Evolutionary conservation across 1,284 basidiomycete genomes (phyloP), one percentile per base, ranked within the genome.

Genomic region (Ustilago hordei): DNA sequence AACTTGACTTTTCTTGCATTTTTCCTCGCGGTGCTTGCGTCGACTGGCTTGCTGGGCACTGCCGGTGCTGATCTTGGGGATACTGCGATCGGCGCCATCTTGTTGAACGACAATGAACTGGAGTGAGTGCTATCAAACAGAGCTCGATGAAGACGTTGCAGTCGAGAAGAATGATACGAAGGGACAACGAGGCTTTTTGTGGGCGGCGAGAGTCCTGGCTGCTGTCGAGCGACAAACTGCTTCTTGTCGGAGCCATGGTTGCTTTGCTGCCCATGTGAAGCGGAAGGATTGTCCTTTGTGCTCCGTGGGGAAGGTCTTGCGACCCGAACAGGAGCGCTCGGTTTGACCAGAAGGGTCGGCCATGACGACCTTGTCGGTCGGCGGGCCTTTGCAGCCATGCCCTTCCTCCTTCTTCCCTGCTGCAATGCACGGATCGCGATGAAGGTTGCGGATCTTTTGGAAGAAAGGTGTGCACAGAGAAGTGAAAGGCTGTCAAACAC

Each of bases 51-150:
- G 47, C 60, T 61, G 17, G 61, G 65, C 4, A 54, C 47, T 56
- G 64, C 64, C 7, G 70, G 70, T 32, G 70, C 61, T 58, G 71
- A 59, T 23, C 54, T 64, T 34, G 72, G 72, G 13, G 72, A 75
- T 11, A 75, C 62, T 61, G 72, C 72, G 34, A 69, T 60, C 11
- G 72, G 72, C 3, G 72, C 72, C 72, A 75, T 75, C 35, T 57
- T 67, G 59, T 56, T 23, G 8, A 34, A 31, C 13, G 41, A 39
- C 9, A 11, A 23, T 55, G 60, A 45, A 39, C 36, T 34, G 12
- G 32, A 36, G 19, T 12, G 39, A 8, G 35, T 36, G 32, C 11
- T 23, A 50, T 47, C 28, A 32, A 59, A 58, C 36, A 58, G 28
- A 55, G 55, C 31, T 38, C 54, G 59, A 47, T 68, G 39, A n/a